Evolutionary conservation across 2,329 filamentous ascomycete species (phyloP).

Genomic region (Ampelomyces quisqualis): DNA sequence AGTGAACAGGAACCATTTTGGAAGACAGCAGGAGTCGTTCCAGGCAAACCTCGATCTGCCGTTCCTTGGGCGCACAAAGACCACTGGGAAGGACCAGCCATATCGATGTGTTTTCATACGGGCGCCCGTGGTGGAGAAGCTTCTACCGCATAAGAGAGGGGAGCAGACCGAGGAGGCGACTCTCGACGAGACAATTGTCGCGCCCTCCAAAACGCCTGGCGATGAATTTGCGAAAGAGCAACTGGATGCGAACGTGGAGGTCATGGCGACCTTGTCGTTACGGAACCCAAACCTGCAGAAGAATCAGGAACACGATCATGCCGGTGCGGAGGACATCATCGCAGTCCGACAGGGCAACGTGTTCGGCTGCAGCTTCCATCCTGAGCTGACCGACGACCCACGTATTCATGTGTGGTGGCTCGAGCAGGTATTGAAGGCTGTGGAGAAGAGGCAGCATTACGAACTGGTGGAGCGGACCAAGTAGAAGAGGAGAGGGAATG

Average conservation of each 20-base stretch:
- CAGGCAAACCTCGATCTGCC: slow-evolving; percentile 71
- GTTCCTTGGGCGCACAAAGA: slow-evolving; percentile 56
- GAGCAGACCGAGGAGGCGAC: slow-evolving; percentile 54
- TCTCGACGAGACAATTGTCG: slow-evolving; percentile 56
- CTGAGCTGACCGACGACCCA: slow-evolving; percentile 83
- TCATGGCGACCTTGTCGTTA: slow-evolving; percentile 59
- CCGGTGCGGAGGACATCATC: slow-evolving; percentile 67
- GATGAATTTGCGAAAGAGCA: slow-evolving; percentile 49
- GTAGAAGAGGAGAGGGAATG: slow-evolving; percentile 3
- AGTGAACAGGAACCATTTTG: slow-evolving; percentile 93
- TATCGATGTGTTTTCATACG: slow-evolving; percentile 91
- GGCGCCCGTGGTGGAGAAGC: slow-evolving; percentile 85
- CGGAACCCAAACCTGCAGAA: slow-evolving; percentile 53
- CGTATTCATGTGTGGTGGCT: slow-evolving; percentile 96
- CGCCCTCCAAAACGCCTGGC: slow-evolving; percentile 55
- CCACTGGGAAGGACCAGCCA: slow-evolving; percentile 43
- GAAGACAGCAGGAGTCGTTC: slow-evolving; percentile 89
- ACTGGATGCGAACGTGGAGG: slow-evolving; percentile 55
- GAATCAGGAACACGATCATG: slow-evolving; percentile 49
- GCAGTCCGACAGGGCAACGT: slow-evolving; percentile 89
- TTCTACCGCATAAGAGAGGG: slow-evolving; percentile 59
- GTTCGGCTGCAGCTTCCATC: slow-evolving; percentile 93
- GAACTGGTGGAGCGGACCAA: slow-evolving; percentile 34
- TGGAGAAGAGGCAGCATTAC: slow-evolving; percentile 34
- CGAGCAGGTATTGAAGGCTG: slow-evolving; percentile 58